phyloP scores from a whole-genome alignment of 768 basidiomycete genomes.

The Fibroporia radiculosa region DNA sequence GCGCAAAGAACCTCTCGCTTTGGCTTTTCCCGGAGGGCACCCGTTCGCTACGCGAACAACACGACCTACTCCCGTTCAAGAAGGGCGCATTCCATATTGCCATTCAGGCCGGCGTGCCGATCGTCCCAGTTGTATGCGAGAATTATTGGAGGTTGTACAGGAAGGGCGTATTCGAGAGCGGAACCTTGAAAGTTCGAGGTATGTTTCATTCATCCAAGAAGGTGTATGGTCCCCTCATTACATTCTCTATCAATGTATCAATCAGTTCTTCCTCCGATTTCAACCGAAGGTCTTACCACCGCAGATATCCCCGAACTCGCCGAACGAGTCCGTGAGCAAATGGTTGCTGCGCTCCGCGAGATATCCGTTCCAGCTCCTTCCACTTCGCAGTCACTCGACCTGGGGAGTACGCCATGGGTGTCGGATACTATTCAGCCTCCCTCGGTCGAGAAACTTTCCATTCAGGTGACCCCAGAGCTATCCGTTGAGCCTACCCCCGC shows the following conservation, averaged over 20 bases:
- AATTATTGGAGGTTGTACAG: slow-evolving; percentile 89
- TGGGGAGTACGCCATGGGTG: slow-evolving; percentile 2
- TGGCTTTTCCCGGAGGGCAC: slow-evolving; percentile 99
- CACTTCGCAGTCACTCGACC: slow-evolving; percentile 9
- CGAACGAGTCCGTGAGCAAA: slow-evolving; percentile 60
- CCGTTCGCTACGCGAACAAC: slow-evolving; percentile 56
- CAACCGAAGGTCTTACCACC: slow-evolving; percentile 61
- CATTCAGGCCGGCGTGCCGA: slow-evolving; percentile 81
- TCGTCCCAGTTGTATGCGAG: slow-evolving; percentile 87
- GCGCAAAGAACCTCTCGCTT: slow-evolving; percentile 57
- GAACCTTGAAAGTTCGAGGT: slow-evolving; percentile 80
- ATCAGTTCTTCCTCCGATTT: slow-evolving; percentile 84
- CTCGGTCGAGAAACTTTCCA: neutral
- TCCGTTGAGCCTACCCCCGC: slow-evolving; percentile 7
- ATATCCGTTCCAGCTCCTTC: slow-evolving; percentile 54
- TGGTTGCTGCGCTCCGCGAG: slow-evolving; percentile 71
- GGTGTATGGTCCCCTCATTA: neutral
- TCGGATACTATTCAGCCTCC: neutral
- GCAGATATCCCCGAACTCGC: slow-evolving; percentile 66
- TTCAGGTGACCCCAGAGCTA: neutral
- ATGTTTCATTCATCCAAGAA: slow-evolving; percentile 16
- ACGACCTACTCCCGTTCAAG: slow-evolving; percentile 82
- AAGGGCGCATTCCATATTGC: slow-evolving; percentile 98
- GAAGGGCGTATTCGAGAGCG: slow-evolving; percentile 66
- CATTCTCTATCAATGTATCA: neutral